Evolutionary conservation across 805 yeast genomes (phyloP), one percentile per base, ranked within the genome.

Genomic region (Wickerhamiella kazuoi): DNA sequence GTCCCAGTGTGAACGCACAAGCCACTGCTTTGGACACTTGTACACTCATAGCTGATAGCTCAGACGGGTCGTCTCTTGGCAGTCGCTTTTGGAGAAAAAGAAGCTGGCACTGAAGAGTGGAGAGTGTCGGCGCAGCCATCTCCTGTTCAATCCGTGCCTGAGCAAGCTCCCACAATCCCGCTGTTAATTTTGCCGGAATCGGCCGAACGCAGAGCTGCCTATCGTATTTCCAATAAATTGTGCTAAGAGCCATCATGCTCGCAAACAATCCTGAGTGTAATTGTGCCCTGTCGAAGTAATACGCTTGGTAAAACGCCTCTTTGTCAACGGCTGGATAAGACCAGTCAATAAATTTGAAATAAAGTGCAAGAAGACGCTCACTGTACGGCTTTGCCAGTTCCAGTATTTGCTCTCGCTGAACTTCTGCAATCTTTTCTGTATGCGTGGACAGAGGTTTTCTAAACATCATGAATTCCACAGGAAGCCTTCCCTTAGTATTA

Each of bases 181-280:
- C 44, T 14, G 46, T 43, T 30, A 58, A 42, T 14, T 47, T 46
- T 9, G 45, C 42, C 1, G 60, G 61, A 39, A 56, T 52, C 2
- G 45, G 43, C 34, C 49, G 42, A 6, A 57, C 53, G 36, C 60
- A 56, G 4, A 56, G 44, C 17, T 45, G 44, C 2, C 53, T 39
- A 39, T 53, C 57, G 41, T 57, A 57, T 43, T 57, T 57, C 60
- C 61, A 56, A 49, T 58, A 57, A 14, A 52, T 51, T 33, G 51
- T 46, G 39, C 58, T 54, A 18, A 57, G 42, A 1, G 59, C 62
- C 16, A 57, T 45, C 48, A 57, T 48, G 4, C 57, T 58, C 2
- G 56, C 50, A 9, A 54, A 40, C n/a, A 57, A 44, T 1, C 60
- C 59, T 13, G 51, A 44, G 35, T 57, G 47, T 26, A 57, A 44